Evolutionary conservation across 495 filamentous ascomycete species (phyloP).

Genomic region (Penicillium canariense): DNA sequence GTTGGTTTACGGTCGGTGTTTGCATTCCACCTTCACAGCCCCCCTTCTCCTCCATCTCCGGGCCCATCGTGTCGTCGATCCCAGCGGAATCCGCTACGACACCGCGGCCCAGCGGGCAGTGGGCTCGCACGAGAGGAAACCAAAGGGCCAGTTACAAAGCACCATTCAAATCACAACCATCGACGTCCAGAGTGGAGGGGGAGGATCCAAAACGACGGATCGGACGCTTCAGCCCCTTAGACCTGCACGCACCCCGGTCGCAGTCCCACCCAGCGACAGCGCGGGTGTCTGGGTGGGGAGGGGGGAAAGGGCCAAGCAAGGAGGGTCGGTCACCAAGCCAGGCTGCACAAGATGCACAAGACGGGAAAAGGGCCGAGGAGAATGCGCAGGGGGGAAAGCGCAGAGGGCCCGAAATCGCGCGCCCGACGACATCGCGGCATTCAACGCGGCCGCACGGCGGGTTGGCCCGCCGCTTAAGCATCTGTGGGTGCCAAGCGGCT

Average conservation of each 20-base stretch:
- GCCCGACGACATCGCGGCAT: background rate
- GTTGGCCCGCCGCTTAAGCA: constrained; percentile 1
- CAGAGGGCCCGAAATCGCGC: no score
- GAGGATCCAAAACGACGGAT: background rate
- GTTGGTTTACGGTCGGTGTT: no score
- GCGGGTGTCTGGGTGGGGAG: no score
- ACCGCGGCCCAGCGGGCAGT: background rate
- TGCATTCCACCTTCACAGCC: no score
- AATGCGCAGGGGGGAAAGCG: no score
- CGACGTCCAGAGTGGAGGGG: background rate
- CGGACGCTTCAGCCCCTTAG: background rate
- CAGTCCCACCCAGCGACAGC: no score
- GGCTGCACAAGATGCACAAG: no score
- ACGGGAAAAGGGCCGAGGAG: no score
- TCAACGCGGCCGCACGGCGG: background rate
- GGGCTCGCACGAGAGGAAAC: no score
- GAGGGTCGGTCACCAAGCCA: no score
- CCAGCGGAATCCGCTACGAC: background rate
- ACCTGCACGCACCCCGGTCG: background rate
- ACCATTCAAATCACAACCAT: background rate
- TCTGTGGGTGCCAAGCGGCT: background rate
- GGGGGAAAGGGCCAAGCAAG: no score
- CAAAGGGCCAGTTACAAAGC: background rate
- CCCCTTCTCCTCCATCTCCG: background rate
- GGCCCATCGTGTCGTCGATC: background rate